These are phyloP conservation scores for Scenedesmus sp. DNA, from an alignment of 163 green algal species.

Conservation along the genomic window DNA sequence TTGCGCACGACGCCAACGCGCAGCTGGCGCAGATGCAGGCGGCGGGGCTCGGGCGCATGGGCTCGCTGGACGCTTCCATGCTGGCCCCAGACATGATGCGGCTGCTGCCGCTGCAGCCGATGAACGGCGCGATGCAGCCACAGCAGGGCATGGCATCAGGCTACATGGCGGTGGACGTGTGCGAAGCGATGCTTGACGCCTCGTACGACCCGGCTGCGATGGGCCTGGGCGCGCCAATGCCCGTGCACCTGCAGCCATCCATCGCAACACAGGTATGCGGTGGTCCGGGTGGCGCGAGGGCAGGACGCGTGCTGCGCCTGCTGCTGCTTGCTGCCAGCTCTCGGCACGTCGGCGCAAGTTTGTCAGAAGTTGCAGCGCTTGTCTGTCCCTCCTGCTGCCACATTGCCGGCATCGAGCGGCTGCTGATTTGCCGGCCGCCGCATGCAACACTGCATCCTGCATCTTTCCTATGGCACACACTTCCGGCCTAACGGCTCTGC, in stretches of 20 bases:
- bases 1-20: background rate
- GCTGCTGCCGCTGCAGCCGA: slow-evolving; percentile 43
- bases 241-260: slow-evolving; percentile 45
- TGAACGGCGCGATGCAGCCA: background rate
- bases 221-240: background rate
- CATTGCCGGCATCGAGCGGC: too few species aligned
- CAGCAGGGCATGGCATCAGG: background rate
- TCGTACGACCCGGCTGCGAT: slow-evolving; percentile 10
- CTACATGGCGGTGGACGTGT: slow-evolving; percentile 37
- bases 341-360: too few species aligned
- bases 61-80: background rate
- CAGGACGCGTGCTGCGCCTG: background rate
- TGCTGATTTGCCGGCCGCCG: background rate
- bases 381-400: too few species aligned
- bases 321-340: background rate
- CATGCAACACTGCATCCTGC: background rate
- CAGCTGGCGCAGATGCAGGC: slow-evolving; percentile 25
- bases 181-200: slow-evolving; percentile 43
- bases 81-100: slow-evolving; percentile 13
- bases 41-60: background rate
- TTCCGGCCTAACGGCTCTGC: background rate
- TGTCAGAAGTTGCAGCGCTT: too few species aligned
- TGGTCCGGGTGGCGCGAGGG: too few species aligned
- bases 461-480: background rate
- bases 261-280: slow-evolving; percentile 35